Evolutionary conservation across 495 filamentous ascomycete species (phyloP).

Genomic region (Cercophora scortea): DNA sequence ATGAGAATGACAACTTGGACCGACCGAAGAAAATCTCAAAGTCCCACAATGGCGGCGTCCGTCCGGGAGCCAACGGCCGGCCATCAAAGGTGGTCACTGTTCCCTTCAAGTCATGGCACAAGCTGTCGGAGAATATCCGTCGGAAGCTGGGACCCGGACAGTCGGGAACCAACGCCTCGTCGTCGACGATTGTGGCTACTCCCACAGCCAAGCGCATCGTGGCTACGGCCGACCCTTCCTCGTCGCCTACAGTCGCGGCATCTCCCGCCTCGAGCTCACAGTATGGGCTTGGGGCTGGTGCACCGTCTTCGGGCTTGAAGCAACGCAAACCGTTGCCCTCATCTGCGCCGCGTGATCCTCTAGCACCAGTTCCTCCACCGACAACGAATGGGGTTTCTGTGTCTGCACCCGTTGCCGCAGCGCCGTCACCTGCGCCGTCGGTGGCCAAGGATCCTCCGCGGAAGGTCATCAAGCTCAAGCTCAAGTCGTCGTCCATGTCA

Average conservation of each 20-base stretch:
- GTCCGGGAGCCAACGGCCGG: slow-evolving; percentile 10
- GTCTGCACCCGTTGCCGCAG: neutral
- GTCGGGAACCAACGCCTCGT: neutral
- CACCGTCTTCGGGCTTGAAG: slow-evolving; percentile 6
- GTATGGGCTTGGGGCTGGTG: neutral
- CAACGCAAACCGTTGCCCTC: slow-evolving; percentile 33
- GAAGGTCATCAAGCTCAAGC: slow-evolving; percentile 1
- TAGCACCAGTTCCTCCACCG: neutral
- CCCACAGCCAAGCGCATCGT: slow-evolving; percentile 5
- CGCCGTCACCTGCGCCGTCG: neutral
- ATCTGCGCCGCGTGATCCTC: slow-evolving; percentile 9
- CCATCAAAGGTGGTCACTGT: slow-evolving; percentile 16
- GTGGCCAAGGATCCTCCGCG: neutral
- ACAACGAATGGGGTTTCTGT: neutral
- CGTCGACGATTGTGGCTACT: slow-evolving; percentile 12
- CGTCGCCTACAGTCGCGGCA: neutral
- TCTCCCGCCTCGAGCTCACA: neutral
- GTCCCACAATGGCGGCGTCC: slow-evolving; percentile 12
- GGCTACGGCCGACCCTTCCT: neutral
- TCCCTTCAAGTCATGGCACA: slow-evolving; percentile 10
- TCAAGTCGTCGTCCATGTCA: neutral
- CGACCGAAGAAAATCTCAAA: slow-evolving; percentile 32
- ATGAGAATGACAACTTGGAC: slow-evolving; percentile 19
- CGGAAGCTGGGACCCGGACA: slow-evolving; percentile 1
- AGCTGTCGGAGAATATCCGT: slow-evolving; percentile 4